These are phyloP conservation scores for Scedosporium boydii DNA, from an alignment of 2,329 filamentous ascomycete species.

Conservation along the genomic window DNA sequence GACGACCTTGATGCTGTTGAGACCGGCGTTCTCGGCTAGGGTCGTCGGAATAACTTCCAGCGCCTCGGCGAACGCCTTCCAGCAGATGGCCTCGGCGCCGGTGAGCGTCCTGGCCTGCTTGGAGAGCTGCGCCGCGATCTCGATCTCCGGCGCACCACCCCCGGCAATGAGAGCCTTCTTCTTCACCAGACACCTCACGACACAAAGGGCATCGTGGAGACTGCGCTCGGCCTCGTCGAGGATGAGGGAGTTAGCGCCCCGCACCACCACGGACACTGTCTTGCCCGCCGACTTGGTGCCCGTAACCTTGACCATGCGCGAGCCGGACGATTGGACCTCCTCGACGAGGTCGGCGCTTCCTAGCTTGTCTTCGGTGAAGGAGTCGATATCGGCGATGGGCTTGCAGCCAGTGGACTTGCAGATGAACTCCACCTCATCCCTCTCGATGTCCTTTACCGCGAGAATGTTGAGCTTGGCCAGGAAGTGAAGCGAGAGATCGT, in stretches of 20 bases:
- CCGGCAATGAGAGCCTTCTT: slow-evolving; percentile 99
- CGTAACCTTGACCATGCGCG: slow-evolving; percentile 89
- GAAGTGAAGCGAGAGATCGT: slow-evolving; percentile 95
- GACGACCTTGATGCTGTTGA: slow-evolving; percentile 98
- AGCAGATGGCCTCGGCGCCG: slow-evolving; percentile 95
- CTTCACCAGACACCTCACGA: slow-evolving; percentile 95
- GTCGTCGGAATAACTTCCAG: slow-evolving; percentile 97
- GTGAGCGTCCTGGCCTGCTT: slow-evolving; percentile 73
- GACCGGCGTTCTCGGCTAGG: slow-evolving; percentile 89
- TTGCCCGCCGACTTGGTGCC: slow-evolving; percentile 77
- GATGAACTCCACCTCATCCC: slow-evolving; percentile 97
- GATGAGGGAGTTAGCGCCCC: slow-evolving; percentile 88
- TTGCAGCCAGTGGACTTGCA: slow-evolving; percentile 99
- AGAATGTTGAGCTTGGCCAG: slow-evolving; percentile 94
- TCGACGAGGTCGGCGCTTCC: slow-evolving; percentile 89
- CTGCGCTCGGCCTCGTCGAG: slow-evolving; percentile 95
- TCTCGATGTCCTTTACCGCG: slow-evolving; percentile 94
- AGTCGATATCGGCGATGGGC: slow-evolving; percentile 95
- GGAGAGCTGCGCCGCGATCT: slow-evolving; percentile 80
- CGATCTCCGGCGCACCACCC: slow-evolving; percentile 92
- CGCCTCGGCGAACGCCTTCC: slow-evolving; percentile 96
- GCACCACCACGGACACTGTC: slow-evolving; percentile 89
- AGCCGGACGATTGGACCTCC: slow-evolving; percentile 78
- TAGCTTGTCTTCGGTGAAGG: slow-evolving; percentile 97
- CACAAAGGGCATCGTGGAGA: slow-evolving; percentile 93